A percentile compares a stretch with the other conserved stretches of the same genome.
Conservation (phyloP, 768 basidiomycete genomes). For the Mrakia frigida region DNA sequence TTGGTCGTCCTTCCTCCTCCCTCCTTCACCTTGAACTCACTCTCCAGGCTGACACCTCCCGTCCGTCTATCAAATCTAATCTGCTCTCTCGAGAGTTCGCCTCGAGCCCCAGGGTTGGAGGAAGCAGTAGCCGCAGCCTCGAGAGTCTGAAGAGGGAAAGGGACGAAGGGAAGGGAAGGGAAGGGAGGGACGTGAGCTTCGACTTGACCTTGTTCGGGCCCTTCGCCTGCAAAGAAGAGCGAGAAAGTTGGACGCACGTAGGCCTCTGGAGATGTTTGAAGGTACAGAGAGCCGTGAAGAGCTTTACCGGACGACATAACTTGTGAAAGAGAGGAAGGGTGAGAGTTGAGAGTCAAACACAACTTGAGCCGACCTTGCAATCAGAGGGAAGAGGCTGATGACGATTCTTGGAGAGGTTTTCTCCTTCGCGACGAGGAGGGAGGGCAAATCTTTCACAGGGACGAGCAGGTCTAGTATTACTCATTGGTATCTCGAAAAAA, state of each 20-base stretch:
- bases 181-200: background rate
- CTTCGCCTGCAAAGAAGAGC: too few relatives aligned
- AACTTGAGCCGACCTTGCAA: background rate
- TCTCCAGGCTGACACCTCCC: background rate
- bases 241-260: background rate
- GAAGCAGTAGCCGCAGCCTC: background rate
- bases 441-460: too few relatives aligned
- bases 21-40: background rate
- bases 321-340: background rate
- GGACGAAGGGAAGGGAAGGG: background rate
- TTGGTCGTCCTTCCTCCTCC: background rate
- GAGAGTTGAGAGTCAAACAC: background rate
- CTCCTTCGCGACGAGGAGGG: background rate
- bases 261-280: background rate
- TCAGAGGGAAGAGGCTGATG: background rate
- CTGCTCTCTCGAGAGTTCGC: background rate
- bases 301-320: background rate
- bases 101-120: background rate
- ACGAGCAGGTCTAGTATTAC: background rate
- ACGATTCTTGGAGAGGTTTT: background rate
- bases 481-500: background rate
- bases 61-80: constrained; percentile 1
- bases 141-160: background rate
- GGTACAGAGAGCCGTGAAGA: background rate
- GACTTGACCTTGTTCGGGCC: background rate